Conservation (phyloP, 345 rosid species). For the Anacardium occidentale region DNA sequence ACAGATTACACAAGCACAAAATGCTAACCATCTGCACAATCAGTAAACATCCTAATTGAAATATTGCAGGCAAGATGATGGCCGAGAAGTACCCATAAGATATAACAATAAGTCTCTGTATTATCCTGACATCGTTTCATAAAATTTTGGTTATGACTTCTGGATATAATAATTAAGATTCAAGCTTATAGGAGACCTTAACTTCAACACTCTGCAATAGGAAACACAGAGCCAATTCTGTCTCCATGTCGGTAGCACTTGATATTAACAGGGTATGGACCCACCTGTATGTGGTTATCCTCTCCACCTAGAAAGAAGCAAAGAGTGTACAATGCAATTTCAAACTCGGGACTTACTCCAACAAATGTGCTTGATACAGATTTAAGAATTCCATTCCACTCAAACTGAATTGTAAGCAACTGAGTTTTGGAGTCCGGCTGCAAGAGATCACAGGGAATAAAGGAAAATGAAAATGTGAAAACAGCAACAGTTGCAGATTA, state of each 20-base stretch:
- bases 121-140: conserved; percentile 11
- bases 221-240: conserved; percentile 74
- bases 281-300: conserved; percentile 73
- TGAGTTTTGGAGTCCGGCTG: conserved; percentile 86
- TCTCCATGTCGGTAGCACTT: conserved; percentile 82
- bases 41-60: neutral
- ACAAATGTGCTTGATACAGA: conserved; percentile 81
- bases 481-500: neutral
- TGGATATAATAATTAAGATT: neutral
- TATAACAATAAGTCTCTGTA: neutral
- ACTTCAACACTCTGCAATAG: conserved; percentile 55
- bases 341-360: conserved; percentile 91
- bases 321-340: conserved; percentile 78
- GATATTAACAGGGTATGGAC: conserved; percentile 86
- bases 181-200: neutral
- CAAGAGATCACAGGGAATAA: conserved; percentile 16
- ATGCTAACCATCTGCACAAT: neutral
- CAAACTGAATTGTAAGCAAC: conserved; percentile 79
- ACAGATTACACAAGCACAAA: neutral
- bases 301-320: conserved; percentile 76
- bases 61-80: neutral
- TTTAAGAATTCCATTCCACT: conserved; percentile 89
- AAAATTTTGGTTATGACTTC: neutral
- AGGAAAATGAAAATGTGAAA: neutral
- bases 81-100: neutral